These are phyloP conservation scores for Wilcoxina mikolae DNA, from an alignment of 495 filamentous ascomycete genomes.

Conservation along the genomic window DNA sequence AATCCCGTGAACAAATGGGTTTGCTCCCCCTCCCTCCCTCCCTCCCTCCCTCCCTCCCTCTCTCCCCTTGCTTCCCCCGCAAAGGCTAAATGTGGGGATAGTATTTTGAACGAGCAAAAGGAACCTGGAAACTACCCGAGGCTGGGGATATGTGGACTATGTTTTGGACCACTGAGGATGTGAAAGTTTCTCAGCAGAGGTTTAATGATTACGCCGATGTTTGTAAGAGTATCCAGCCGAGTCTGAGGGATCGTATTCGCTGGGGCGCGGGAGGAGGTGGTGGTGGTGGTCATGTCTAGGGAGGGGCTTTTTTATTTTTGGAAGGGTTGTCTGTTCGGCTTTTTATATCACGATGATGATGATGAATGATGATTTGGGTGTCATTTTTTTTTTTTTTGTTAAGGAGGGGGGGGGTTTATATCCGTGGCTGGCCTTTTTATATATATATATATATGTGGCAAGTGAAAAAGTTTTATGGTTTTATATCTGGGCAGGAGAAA, in stretches of 20 bases:
- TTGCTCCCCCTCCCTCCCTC: neutral
- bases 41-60: neutral
- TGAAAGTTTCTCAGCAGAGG: slow-evolving; percentile 35
- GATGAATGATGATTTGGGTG: neutral
- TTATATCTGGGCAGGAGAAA: no score
- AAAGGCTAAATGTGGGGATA: no score
- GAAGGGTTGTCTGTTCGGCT: neutral
- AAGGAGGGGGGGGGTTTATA: no score
- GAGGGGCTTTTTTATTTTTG: no score
- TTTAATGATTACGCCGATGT: slow-evolving; percentile 73
- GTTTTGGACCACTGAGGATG: slow-evolving; percentile 80
- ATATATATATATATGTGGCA: no score
- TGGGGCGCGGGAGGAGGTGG: neutral
- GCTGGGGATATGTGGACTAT: slow-evolving; percentile 64
- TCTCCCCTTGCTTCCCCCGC: neutral
- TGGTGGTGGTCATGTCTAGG: no score
- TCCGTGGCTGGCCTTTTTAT: no score
- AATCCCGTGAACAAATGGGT: slow-evolving; percentile 82
- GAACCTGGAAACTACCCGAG: slow-evolving; percentile 61
- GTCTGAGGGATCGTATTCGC: slow-evolving; percentile 13
- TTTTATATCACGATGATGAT: neutral
- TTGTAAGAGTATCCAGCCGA: slow-evolving; percentile 59
- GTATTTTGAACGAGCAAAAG: slow-evolving; percentile 79
- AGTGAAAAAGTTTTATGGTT: no score
- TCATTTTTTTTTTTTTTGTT: no score